Percentiles rank a stretch among this genome's conserved stretches.
phyloP scores from a whole-genome alignment of 352 stramenopile genomes.

The Globisporangium iwayamae region DNA sequence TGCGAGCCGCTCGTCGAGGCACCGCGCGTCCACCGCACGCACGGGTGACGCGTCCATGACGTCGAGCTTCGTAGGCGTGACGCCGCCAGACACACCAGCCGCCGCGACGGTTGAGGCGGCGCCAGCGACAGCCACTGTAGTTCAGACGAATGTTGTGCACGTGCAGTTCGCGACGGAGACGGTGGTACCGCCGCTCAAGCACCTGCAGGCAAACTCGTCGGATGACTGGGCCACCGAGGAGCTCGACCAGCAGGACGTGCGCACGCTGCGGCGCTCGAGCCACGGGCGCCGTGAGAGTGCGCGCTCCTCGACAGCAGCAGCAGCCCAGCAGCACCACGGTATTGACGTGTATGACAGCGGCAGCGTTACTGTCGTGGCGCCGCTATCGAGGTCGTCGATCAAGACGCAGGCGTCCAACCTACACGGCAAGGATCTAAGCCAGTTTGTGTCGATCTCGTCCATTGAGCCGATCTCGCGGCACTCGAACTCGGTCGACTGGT shows the following conservation, averaged over 20 bases:
- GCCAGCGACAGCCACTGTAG: neutral
- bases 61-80: conserved; percentile 15
- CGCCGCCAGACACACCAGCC: conserved; percentile 2
- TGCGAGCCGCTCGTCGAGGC: neutral
- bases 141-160: neutral
- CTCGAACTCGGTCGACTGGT: conserved; percentile 66
- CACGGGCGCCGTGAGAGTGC: conserved; percentile 1
- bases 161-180: neutral
- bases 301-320: neutral
- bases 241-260: conserved; percentile 6
- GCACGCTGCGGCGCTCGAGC: neutral
- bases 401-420: conserved; percentile 26
- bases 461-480: conserved; percentile 31
- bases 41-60: neutral
- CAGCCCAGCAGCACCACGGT: neutral
- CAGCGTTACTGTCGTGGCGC: neutral
- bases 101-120: neutral
- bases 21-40: neutral
- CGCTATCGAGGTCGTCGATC: neutral
- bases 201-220: conserved; percentile 7
- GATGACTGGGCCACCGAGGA: conserved; percentile 16
- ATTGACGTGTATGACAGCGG: conserved; percentile 9
- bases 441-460: conserved; percentile 55
- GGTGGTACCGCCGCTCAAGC: neutral
- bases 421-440: conserved; percentile 61